Percentiles rank a stretch among this genome's conserved stretches.
Conservation (phyloP, 345 rosid species). For the Raphanus raphanistrum region DNA sequence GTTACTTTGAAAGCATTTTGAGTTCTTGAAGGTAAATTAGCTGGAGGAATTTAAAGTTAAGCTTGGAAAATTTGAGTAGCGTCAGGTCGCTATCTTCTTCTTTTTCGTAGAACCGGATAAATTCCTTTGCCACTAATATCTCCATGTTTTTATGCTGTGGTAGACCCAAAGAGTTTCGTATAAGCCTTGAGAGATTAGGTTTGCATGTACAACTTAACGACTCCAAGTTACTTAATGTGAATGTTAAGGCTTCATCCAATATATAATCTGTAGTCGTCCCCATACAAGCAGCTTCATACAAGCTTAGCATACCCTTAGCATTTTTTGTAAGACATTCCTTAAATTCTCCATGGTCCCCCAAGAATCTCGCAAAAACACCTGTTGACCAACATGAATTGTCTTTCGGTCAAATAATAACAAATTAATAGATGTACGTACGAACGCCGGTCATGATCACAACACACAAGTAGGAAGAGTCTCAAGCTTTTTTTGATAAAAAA, state of each 20-base stretch:
- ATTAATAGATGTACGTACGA: background rate
- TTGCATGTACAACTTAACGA: background rate
- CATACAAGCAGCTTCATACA: conserved; percentile 44
- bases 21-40: background rate
- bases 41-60: background rate
- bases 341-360: conserved; percentile 30
- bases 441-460: background rate
- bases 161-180: background rate
- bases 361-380: conserved; percentile 44
- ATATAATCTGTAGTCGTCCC: conserved; percentile 40
- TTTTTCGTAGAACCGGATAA: background rate
- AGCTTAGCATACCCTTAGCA: conserved; percentile 35
- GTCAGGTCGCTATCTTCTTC: background rate
- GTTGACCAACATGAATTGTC: background rate
- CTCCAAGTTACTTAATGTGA: conserved; percentile 18
- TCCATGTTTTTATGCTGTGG: background rate
- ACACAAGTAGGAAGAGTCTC: background rate
- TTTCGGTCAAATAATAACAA: background rate
- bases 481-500: background rate
- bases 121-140: background rate
- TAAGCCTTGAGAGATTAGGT: conserved; percentile 17
- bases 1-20: background rate
- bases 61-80: background rate
- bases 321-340: conserved; percentile 16
- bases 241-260: conserved; percentile 36